phyloP scores from a whole-genome alignment of 495 filamentous ascomycete species.

The Neurospora sp. region DNA sequence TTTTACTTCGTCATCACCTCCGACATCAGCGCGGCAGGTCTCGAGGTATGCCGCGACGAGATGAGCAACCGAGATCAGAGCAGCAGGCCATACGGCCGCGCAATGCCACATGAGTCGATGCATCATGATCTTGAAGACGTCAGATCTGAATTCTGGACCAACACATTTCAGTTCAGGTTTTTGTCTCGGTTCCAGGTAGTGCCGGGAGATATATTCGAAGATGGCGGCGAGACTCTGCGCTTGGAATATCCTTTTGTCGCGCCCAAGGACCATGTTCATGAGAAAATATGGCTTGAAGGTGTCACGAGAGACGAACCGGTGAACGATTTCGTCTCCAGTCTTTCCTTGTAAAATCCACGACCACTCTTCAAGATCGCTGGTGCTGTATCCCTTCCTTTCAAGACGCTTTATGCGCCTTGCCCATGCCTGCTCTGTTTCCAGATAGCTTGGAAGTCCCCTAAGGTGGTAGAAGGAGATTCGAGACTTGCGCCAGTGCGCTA shows the following conservation, averaged over 20 bases:
- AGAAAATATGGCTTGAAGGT: conserved; percentile 31
- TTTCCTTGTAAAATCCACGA: conserved; percentile 31
- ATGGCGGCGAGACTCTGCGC: conserved; percentile 18
- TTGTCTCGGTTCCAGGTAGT: conserved; percentile 13
- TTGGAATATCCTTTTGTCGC: conserved; percentile 20
- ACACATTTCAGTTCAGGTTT: neutral
- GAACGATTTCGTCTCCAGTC: conserved; percentile 21
- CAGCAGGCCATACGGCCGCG: conserved; percentile 22
- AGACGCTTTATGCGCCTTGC: conserved; percentile 14
- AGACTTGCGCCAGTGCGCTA: conserved; percentile 6
- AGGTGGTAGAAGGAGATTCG: neutral
- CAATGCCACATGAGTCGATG: conserved; percentile 24
- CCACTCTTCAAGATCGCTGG: conserved; percentile 27
- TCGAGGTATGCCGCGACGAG: conserved; percentile 26
- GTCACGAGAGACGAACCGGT: conserved; percentile 24
- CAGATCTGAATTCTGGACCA: conserved; percentile 9
- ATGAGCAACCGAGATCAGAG: conserved; percentile 23
- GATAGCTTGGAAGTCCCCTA: conserved; percentile 1
- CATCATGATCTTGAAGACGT: conserved; percentile 23
- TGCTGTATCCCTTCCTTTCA: conserved; percentile 13
- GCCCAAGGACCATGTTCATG: conserved; percentile 22
- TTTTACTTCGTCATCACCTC: neutral
- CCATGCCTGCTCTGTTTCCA: conserved; percentile 22
- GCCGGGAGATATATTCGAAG: conserved; percentile 20
- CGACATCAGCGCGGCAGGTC: conserved; percentile 9